phyloP scores from a whole-genome alignment of 371 early-diverging fungal species.

The Mucor plumbeus region DNA sequence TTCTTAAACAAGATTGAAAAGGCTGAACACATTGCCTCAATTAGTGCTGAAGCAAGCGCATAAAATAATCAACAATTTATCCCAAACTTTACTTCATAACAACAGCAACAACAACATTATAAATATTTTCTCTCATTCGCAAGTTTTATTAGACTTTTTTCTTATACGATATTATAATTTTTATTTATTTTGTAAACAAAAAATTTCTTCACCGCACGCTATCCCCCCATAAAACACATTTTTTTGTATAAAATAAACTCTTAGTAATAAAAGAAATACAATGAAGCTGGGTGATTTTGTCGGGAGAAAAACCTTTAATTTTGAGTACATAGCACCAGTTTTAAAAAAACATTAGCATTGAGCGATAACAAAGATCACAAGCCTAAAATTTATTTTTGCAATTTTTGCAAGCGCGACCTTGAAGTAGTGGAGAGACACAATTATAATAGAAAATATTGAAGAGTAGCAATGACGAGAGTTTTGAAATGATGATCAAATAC shows the following conservation, averaged over 20 bases:
- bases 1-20: conserved; percentile 34
- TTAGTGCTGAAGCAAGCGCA: conserved; percentile 19
- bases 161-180: not conserved
- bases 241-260: not conserved
- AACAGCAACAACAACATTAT: not conserved
- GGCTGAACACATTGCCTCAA: conserved; percentile 30
- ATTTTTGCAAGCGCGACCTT: too few relatives aligned
- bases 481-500: too few relatives aligned
- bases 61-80: conserved; percentile 4
- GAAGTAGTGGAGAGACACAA: too few relatives aligned
- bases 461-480: too few relatives aligned
- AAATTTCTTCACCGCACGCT: not conserved
- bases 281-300: too few relatives aligned
- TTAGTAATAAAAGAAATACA: too few relatives aligned
- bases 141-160: not conserved
- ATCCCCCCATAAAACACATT: not conserved
- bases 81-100: not conserved
- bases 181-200: conserved; percentile 8
- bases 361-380: too few relatives aligned
- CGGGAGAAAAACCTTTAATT: too few relatives aligned
- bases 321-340: too few relatives aligned
- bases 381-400: too few relatives aligned
- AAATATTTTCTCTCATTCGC: not conserved
- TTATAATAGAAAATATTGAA: too few relatives aligned
- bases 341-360: too few relatives aligned